Conservation (phyloP, 2,329 filamentous ascomycete species). For the Didymella pinodella region DNA sequence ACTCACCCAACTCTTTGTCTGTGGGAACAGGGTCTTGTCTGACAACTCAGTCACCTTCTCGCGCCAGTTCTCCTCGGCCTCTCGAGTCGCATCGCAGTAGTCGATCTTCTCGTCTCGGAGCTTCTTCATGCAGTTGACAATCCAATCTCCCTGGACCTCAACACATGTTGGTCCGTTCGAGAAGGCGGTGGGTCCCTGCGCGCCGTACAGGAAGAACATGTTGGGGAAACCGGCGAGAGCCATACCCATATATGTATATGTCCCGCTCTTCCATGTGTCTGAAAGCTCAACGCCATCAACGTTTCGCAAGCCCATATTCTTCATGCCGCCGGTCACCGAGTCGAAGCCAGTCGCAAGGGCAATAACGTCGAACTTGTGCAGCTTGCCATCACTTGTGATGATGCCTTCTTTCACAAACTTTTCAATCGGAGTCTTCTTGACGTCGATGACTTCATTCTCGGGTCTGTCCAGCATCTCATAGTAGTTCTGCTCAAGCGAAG, state of each 20-base stretch:
- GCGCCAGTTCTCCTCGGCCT: slow-evolving; percentile 55
- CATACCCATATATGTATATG: slow-evolving; percentile 55
- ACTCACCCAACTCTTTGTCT: slow-evolving; percentile 8
- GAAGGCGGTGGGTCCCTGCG: slow-evolving; percentile 58
- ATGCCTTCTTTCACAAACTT: slow-evolving; percentile 52
- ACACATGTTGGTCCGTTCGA: slow-evolving; percentile 57
- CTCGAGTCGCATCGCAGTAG: slow-evolving; percentile 52
- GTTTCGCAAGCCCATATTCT: slow-evolving; percentile 51
- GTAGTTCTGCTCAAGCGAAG: slow-evolving; percentile 57
- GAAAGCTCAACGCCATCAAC: slow-evolving; percentile 48
- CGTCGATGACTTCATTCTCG: slow-evolving; percentile 55
- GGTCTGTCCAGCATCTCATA: slow-evolving; percentile 57
- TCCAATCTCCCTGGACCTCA: slow-evolving; percentile 56
- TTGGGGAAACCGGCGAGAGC: slow-evolving; percentile 49
- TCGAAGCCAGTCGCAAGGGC: slow-evolving; percentile 58
- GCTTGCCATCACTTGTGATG: slow-evolving; percentile 51
- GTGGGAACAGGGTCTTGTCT: slow-evolving; percentile 53
- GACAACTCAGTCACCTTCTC: slow-evolving; percentile 51
- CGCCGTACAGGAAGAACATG: slow-evolving; percentile 51
- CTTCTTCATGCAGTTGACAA: slow-evolving; percentile 54
- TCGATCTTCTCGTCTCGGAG: slow-evolving; percentile 49
- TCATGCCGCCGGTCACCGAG: slow-evolving; percentile 54
- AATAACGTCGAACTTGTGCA: slow-evolving; percentile 55
- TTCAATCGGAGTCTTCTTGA: slow-evolving; percentile 53
- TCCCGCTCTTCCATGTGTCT: slow-evolving; percentile 54